Evolutionary conservation across 495 filamentous ascomycete genomes (phyloP), one percentile per base, ranked within the genome.

Genomic region (Podospora appendiculata): DNA sequence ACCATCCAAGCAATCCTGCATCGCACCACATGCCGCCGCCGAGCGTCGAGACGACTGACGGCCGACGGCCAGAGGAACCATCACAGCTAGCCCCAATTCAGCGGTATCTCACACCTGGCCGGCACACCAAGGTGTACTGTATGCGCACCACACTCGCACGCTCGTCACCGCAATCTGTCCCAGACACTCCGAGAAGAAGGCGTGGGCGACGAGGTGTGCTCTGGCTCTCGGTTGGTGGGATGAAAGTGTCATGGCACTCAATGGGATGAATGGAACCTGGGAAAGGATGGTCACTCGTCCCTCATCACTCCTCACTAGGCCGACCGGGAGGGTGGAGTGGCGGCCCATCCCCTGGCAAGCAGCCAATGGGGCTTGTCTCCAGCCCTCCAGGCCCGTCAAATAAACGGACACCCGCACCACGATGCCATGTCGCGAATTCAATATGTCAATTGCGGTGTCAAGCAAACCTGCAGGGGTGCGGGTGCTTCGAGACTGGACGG

Each of bases 321-420:
- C 57, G 56, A 53, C 58, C 51, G 13, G 46, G 47, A 38, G 51
- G 38, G 11, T 42, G 41, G 43, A 46, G 34, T 35, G 40, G 33
- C 41, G n/a, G 36, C 46, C 32, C 51, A 52, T 51, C 46, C 51
- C 19, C 40, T 46, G 54, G 45, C 55, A 46, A 18, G 47, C 47
- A 43, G 10, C 72, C 72, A 75, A 75, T 73, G 59, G 59, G 54
- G 62, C 45, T 40, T 50, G 54, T 47, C 59, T 66, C 69, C 72
- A 75, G 69, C 72, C 72, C 72, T 71, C 68, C 66, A 51, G 50
- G 14, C 16, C 34, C 19, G 40, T n/a, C 47, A 17, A 18, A 19
- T 8, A n/a, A 48, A 39, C 47, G 47, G 51, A 47, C 47, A 48
- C 39, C 46, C 52, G 48, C 52, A 54, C 46, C 45, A 12, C 44